A percentile compares a stretch with the other conserved stretches of the same genome.
These are phyloP conservation scores for Camelina sativa DNA, from an alignment of 345 rosid genomes.

Conservation along the genomic window DNA sequence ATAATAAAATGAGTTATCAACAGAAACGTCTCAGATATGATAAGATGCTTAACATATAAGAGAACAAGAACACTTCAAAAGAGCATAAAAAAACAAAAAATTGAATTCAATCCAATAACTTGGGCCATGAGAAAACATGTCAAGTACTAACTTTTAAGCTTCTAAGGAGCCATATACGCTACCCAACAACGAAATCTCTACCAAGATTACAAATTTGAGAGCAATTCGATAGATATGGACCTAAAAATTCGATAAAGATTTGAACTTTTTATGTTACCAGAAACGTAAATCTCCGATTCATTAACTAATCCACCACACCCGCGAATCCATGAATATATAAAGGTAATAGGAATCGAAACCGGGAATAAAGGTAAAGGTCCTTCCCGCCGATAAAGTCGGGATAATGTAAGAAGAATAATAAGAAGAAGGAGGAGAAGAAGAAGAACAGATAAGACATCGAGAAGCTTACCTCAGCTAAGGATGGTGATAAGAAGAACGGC, in stretches of 20 bases:
- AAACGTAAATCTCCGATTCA: slow-evolving; percentile 7
- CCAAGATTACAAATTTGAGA: slow-evolving; percentile 8
- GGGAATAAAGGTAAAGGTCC: not conserved
- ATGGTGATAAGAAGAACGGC: slow-evolving; percentile 9
- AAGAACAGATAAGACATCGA: not conserved
- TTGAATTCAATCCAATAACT: not conserved
- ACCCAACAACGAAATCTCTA: not conserved
- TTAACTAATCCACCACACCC: not conserved
- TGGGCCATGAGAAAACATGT: not conserved
- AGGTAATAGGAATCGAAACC: not conserved
- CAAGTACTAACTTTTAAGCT: no score
- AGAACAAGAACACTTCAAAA: not conserved
- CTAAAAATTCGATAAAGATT: not conserved
- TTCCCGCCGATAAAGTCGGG: not conserved
- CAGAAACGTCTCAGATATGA: not conserved
- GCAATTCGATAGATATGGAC: not conserved
- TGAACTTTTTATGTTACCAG: not conserved
- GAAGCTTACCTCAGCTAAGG: slow-evolving; percentile 29
- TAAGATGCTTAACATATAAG: not conserved
- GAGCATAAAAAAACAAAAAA: not conserved
- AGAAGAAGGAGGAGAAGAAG: not conserved
- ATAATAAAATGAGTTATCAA: no score
- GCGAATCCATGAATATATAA: not conserved
- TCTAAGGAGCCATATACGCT: not conserved
- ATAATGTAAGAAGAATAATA: not conserved